Base-by-base conservation (phyloP, 2,329 filamentous ascomycete species). In the Teratosphaeria epicoccoides region DNA sequence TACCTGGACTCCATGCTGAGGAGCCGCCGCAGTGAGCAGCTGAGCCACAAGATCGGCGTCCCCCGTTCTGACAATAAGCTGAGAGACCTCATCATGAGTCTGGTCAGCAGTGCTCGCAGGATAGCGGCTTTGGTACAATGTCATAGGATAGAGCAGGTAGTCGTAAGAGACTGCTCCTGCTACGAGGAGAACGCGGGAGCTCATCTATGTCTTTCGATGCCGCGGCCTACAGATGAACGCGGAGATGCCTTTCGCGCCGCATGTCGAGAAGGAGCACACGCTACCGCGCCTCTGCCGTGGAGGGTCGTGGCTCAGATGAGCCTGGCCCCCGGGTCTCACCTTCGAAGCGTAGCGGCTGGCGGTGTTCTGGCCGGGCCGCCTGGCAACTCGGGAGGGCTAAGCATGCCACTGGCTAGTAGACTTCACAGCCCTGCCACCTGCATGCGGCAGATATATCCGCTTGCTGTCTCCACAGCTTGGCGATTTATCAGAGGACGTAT, bases 131-230 rank as follows among this genome's bases (percentile, higher is more conserved):
- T 24, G 29, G n/a, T 22, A 9, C 22, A 46, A 11, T 11, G 46
- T 53, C 57, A 58, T 63, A n/a, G 61, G 63, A 54, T 61, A 65
- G 44, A 67, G 50, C 25, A 66, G 52, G 47, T 66, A 63, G 45
- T 67, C 60, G 54, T 64, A 64, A 12, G 63, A 64, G 25, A 67
- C 63, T 45, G 57, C 59, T 43, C 64, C 64, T 29, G 63, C 64
- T 43, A 66, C 64, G 43, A 64, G 56, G 52, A 67, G 51, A 26
- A 57, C 56, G 49, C 59, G 61, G 17, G 59, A 55, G 24, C 49
- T 56, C 59, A 61, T 61, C 49, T 43, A 49, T 49, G 46, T 20
- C 25, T 29, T 24, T n/a, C 4, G 26, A 29, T 17, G 43, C 14
- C 25, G 17, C 3, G 12, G 2, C 11, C 22, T 28, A 9, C 14